Base-by-base conservation (phyloP, 345 rosid species). In the Salix arbutifolia region DNA sequence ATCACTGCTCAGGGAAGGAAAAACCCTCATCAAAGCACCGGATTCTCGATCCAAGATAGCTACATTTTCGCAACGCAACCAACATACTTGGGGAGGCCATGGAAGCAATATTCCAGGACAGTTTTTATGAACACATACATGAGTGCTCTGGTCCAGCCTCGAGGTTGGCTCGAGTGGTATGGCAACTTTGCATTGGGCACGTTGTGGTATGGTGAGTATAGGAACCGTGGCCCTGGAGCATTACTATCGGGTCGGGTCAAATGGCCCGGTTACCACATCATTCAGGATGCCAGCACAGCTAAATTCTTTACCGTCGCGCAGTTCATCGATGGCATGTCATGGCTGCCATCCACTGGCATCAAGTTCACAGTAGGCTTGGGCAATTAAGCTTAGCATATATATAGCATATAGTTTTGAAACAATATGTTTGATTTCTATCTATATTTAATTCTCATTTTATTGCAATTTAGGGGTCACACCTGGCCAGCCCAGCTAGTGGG, bases 161-260 rank as follows among this genome's bases (percentile, higher is more conserved):
- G 72, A 64, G 82, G 82, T 46, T 79, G 82, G 82, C 82, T 79
- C 3, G 82, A 74, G 71, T 79, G 83, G 83, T 80, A 75, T 23
- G 83, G 83, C 3, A 44, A 80, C 65, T 80, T 80, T 44, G 83
- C 83, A 9, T 35, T 80, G 23, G 12, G 69, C 38, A 80, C 83
- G 7, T 66, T 76, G 67, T 80, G 79, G 79, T 76, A 80, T 35
- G 83, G 83, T 19, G 83, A 80, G 73, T 80, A 80, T 8, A 80
- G 26, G 73, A 80, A 75, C 65, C 53, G 66, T 70, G 83, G 83
- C 2, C 79, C 79, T 18, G 83, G 83, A 16, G 83, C 79, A 12
- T 66, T 67, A 0, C 31, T 80, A 1, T 72, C 79, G 0, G 70
- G 83, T 0, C 25, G 79, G 66, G 58, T 76, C 37, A 80, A 80